Conservation (phyloP, 257 asterid species). For the Solanum okadae region DNA sequence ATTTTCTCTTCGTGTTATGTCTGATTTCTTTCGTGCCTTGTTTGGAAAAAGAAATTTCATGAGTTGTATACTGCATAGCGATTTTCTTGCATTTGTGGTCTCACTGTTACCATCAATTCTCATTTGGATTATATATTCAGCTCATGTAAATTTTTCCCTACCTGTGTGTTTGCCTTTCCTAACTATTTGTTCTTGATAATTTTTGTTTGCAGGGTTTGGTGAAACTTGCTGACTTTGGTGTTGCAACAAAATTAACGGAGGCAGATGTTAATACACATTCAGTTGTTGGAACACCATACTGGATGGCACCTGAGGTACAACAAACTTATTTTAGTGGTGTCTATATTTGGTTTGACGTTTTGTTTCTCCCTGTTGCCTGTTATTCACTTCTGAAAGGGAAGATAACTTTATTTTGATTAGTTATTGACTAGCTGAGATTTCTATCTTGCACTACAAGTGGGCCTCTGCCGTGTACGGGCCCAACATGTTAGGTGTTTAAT, state of each 20-base stretch:
- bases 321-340: neutral
- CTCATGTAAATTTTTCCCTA: neutral
- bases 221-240: slow-evolving; percentile 99
- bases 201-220: slow-evolving; percentile 87
- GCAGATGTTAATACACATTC: slow-evolving; percentile 92
- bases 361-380: neutral
- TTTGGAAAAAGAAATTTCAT: neutral
- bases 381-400: neutral
- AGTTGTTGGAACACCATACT: slow-evolving; percentile 98
- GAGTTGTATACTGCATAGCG: neutral
- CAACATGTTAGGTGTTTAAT: neutral
- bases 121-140: neutral
- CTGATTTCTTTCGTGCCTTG: neutral
- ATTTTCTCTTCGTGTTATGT: neutral
- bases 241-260: slow-evolving; percentile 91
- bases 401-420: neutral
- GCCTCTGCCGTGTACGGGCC: neutral
- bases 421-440: neutral
- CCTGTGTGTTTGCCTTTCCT: neutral
- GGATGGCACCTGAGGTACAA: slow-evolving; percentile 99
- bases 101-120: neutral
- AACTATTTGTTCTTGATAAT: slow-evolving; percentile 10
- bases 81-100: neutral
- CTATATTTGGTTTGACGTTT: neutral
- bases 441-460: neutral